These are phyloP conservation scores for Trametes maxima DNA, from an alignment of 768 basidiomycete species.

Conservation along the genomic window DNA sequence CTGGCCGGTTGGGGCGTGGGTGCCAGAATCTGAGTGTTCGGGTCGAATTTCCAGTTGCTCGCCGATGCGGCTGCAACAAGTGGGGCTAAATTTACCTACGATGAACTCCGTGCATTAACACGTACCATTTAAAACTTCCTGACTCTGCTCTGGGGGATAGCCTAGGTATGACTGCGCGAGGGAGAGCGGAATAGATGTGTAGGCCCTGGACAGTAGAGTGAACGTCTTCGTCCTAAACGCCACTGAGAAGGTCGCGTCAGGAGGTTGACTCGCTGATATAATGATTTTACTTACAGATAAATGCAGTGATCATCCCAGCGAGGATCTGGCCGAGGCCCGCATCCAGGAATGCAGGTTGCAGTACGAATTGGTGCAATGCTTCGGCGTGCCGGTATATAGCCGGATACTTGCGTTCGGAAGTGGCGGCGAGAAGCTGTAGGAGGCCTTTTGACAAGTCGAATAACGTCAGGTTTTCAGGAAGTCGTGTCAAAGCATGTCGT, in stretches of 20 bases:
- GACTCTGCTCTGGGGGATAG: conserved; percentile 36
- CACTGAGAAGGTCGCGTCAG: conserved; percentile 39
- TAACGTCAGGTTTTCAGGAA: conserved; percentile 50
- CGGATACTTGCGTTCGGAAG: conserved; percentile 56
- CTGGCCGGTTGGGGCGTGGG: conserved; percentile 34
- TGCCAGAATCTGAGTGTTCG: conserved; percentile 45
- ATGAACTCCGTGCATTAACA: neutral
- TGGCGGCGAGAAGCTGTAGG: conserved; percentile 48
- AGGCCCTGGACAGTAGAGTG: conserved; percentile 60
- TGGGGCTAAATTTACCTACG: neutral
- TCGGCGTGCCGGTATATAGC: conserved; percentile 55
- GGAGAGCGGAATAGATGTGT: conserved; percentile 57
- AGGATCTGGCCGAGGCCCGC: conserved; percentile 49
- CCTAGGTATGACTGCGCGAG: conserved; percentile 63
- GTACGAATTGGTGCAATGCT: conserved; percentile 43
- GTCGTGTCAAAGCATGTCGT: conserved; percentile 54
- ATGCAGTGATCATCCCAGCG: conserved; percentile 45
- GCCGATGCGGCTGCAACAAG: conserved; percentile 42
- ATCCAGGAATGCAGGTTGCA: conserved; percentile 48
- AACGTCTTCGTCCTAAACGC: conserved; percentile 61
- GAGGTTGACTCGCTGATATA: neutral
- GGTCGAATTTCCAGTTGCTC: conserved; percentile 55
- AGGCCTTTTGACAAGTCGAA: conserved; percentile 52
- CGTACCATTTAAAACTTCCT: conserved; percentile 39
- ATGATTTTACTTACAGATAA: conserved; percentile 49